Conservation (phyloP, 805 yeast genomes). For the Jamesozyma jinghongensis region DNA sequence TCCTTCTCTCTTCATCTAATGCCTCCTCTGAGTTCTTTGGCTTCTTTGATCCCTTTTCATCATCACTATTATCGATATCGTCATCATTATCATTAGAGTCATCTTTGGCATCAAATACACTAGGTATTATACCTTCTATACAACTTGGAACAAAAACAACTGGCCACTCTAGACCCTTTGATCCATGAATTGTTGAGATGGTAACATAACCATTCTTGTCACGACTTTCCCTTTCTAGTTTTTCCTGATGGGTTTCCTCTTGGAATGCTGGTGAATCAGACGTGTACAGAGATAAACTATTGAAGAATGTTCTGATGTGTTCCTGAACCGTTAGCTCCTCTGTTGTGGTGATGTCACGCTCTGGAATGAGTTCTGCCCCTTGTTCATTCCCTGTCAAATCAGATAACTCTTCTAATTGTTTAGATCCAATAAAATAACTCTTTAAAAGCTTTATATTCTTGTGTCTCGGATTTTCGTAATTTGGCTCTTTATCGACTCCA, state of each 20-base stretch:
- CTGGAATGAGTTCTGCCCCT: neutral
- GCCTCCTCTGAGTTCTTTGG: constrained; percentile 9
- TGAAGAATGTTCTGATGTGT: constrained; percentile 29
- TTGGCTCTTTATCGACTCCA: constrained; percentile 7
- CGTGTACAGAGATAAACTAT: constrained; percentile 31
- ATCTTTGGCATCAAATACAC: constrained; percentile 30
- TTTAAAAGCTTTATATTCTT: constrained; percentile 19
- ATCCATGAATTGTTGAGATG: constrained; percentile 80
- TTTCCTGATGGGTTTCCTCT: constrained; percentile 11
- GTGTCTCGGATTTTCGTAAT: constrained; percentile 23
- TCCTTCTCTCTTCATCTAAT: constrained; percentile 69
- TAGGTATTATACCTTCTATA: constrained; percentile 58
- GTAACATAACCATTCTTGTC: constrained; percentile 31
- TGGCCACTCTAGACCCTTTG: constrained; percentile 96
- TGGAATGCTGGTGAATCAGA: constrained; percentile 12
- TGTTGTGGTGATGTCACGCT: neutral
- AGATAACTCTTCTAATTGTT: constrained; percentile 4
- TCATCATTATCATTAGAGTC: constrained; percentile 21
- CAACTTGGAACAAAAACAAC: constrained; percentile 75
- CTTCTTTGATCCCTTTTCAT: constrained; percentile 9
- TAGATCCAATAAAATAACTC: constrained; percentile 16
- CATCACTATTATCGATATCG: constrained; percentile 6
- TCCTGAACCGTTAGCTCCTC: constrained; percentile 3
- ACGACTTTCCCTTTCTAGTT: constrained; percentile 12
- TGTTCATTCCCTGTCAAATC: constrained; percentile 1